These are phyloP conservation scores for Floccularia luteovirens DNA, from an alignment of 768 basidiomycete species.

Conservation along the genomic window DNA sequence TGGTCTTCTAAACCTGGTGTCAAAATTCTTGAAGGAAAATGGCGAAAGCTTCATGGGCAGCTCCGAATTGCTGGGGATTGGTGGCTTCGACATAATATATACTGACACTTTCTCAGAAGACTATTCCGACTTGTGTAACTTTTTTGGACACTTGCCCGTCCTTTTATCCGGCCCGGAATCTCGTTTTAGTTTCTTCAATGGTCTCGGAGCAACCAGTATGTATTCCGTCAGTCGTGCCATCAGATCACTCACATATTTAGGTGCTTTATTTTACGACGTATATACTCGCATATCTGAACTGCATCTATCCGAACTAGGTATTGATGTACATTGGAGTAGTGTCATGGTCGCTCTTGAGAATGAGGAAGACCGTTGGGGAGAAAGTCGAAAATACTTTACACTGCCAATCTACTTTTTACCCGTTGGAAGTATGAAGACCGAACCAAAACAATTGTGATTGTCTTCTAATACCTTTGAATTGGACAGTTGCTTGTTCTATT, in stretches of 20 bases:
- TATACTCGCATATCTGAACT: constrained; percentile 81
- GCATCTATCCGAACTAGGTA: constrained; percentile 76
- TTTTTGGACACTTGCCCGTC: constrained; percentile 77
- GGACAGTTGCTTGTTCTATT: too few species aligned
- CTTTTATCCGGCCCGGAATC: constrained; percentile 68
- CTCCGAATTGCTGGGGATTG: constrained; percentile 48
- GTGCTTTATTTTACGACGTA: constrained; percentile 85
- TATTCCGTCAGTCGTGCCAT: constrained; percentile 6
- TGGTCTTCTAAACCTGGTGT: constrained; percentile 80
- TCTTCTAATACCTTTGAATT: neutral
- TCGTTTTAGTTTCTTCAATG: constrained; percentile 95
- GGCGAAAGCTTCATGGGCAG: constrained; percentile 82
- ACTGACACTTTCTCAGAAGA: constrained; percentile 92
- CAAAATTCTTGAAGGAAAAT: constrained; percentile 79
- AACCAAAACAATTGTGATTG: constrained; percentile 3
- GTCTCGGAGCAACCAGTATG: constrained; percentile 90
- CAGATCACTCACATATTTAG: constrained; percentile 26
- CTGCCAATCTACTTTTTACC: constrained; percentile 72
- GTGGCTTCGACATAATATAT: constrained; percentile 85
- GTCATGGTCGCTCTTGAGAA: constrained; percentile 52
- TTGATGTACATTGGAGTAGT: constrained; percentile 77
- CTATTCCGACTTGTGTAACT: constrained; percentile 70
- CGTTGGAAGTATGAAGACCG: constrained; percentile 26
- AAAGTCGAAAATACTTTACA: constrained; percentile 69
- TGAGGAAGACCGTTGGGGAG: constrained; percentile 64